Percentiles rank a stretch among this genome's conserved stretches.
phyloP scores from a whole-genome alignment of 2,329 filamentous ascomycete genomes.

The Curvularia lunata region DNA sequence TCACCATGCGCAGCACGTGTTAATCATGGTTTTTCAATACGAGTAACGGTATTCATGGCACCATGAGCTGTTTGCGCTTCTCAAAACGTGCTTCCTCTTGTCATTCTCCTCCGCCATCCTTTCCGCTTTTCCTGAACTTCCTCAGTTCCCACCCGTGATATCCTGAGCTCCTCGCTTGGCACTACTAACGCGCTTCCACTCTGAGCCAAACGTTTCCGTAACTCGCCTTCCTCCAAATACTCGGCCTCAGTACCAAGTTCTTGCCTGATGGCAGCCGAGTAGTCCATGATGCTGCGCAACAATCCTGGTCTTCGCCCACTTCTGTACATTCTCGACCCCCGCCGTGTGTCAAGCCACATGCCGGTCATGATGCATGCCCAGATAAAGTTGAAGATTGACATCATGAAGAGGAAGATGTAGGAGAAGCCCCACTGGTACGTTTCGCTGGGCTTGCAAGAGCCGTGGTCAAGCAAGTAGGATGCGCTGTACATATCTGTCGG shows the following conservation, averaged over 20 bases:
- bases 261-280: constrained; percentile 35
- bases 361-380: constrained; percentile 43
- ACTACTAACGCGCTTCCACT: constrained; percentile 35
- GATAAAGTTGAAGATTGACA: constrained; percentile 43
- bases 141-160: constrained; percentile 25
- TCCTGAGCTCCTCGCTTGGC: constrained; percentile 32
- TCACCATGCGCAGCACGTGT: background rate
- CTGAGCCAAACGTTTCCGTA: constrained; percentile 26
- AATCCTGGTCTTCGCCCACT: constrained; percentile 39
- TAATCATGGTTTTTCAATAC: background rate
- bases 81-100: constrained; percentile 40
- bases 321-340: constrained; percentile 39
- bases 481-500: constrained; percentile 24
- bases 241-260: constrained; percentile 33
- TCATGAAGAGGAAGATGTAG: constrained; percentile 46
- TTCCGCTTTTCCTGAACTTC: constrained; percentile 13
- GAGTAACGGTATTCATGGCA: background rate
- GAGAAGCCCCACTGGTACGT: constrained; percentile 47
- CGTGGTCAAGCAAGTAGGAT: constrained; percentile 29
- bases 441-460: constrained; percentile 40
- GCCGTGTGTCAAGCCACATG: constrained; percentile 43
- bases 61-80: background rate
- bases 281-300: constrained; percentile 37
- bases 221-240: constrained; percentile 29
- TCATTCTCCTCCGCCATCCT: constrained; percentile 30